A percentile compares a stretch with the other conserved stretches of the same genome.
Evolutionary conservation across 2,329 filamentous ascomycete species (phyloP).

Genomic region (Fusarium albosuccineum): DNA sequence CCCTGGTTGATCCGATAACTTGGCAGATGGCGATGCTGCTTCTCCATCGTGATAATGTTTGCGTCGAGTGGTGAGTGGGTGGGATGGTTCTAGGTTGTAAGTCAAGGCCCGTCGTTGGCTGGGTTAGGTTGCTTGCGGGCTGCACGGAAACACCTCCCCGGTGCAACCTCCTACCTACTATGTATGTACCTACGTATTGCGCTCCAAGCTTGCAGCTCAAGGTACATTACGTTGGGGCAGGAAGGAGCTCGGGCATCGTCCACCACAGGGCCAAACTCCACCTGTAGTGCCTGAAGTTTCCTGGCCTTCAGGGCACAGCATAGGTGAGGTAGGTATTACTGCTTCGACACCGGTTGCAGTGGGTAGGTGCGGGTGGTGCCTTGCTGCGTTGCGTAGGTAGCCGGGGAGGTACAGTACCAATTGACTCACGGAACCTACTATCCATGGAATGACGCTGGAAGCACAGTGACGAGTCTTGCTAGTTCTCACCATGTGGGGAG

Average conservation of each 20-base stretch:
- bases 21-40: constrained; percentile 5
- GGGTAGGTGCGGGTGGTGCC: no score
- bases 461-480: neutral
- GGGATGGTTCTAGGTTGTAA: constrained; percentile 13
- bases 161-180: constrained; percentile 12
- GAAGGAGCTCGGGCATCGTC: constrained; percentile 7
- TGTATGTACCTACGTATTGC: neutral
- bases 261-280: constrained; percentile 6
- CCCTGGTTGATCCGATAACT: neutral
- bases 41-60: neutral
- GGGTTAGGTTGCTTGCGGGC: constrained; percentile 9
- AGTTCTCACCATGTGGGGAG: constrained; percentile 13
- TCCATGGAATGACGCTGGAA: neutral
- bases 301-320: no score
- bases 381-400: no score
- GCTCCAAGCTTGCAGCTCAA: constrained; percentile 2
- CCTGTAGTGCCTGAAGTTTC: neutral
- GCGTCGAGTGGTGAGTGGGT: neutral
- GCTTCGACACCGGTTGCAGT: no score
- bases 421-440: no score
- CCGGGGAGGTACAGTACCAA: no score
- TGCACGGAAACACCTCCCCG: constrained; percentile 28
- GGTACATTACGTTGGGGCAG: neutral
- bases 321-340: no score
- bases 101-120: constrained; percentile 9